phyloP scores from a whole-genome alignment of 73 alveolate species.

The Durusdinium trenchii region DNA sequence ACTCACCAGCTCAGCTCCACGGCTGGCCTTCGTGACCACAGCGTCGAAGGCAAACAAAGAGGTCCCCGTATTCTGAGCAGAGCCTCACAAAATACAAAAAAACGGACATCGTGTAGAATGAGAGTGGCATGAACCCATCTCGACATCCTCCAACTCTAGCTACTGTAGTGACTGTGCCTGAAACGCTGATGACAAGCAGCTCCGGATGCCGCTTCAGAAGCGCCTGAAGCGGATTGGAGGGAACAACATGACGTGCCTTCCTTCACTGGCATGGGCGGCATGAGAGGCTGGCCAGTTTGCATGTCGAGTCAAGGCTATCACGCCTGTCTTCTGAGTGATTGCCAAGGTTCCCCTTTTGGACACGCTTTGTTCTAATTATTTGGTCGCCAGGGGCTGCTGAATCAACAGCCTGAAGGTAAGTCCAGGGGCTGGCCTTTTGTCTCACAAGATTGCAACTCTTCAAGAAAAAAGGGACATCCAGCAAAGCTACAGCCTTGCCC shows the following conservation, averaged over 20 bases:
- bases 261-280: too few relatives aligned
- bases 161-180: background rate
- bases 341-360: too few relatives aligned
- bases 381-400: background rate
- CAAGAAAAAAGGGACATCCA: background rate
- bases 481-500: constrained; percentile 27
- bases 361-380: too few relatives aligned
- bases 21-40: constrained; percentile 26
- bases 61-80: too few relatives aligned
- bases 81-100: too few relatives aligned
- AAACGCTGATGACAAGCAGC: constrained; percentile 64
- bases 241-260: background rate
- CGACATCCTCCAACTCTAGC: background rate
- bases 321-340: too few relatives aligned
- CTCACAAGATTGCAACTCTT: background rate
- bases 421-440: background rate
- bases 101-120: background rate
- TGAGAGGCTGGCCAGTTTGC: too few relatives aligned
- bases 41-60: constrained; percentile 32
- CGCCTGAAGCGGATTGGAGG: constrained; percentile 26
- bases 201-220: background rate
- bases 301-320: too few relatives aligned
- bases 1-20: background rate
- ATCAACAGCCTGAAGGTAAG: background rate
- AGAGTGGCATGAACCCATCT: background rate